Conservation (phyloP, 2,329 filamentous ascomycete genomes). For the Didymosphaeria variabile region DNA sequence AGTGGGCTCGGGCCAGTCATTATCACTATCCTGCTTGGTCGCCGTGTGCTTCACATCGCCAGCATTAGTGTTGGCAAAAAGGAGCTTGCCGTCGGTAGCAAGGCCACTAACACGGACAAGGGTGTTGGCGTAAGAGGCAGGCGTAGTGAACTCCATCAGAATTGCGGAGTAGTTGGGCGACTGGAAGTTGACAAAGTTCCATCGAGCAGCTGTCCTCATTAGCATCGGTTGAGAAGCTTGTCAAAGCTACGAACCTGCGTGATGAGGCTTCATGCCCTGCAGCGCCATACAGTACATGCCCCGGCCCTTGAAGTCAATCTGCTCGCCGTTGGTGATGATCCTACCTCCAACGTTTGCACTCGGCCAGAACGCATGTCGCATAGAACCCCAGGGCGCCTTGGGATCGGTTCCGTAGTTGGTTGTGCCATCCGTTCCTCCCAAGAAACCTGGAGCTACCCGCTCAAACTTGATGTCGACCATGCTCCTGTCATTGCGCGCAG, state of each 20-base stretch:
- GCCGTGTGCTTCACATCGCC: slow-evolving; percentile 75
- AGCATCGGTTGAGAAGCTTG: slow-evolving; percentile 14
- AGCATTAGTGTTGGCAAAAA: slow-evolving; percentile 72
- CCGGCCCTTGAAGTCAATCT: slow-evolving; percentile 81
- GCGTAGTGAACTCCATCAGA: slow-evolving; percentile 96
- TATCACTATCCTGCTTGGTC: slow-evolving; percentile 75
- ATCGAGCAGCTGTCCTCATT: slow-evolving; percentile 69
- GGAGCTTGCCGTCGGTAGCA: slow-evolving; percentile 79
- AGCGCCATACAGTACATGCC: slow-evolving; percentile 85
- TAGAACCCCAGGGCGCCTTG: slow-evolving; percentile 85
- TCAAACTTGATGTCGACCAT: slow-evolving; percentile 88
- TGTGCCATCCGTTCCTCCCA: slow-evolving; percentile 83
- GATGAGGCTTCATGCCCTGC: slow-evolving; percentile 99
- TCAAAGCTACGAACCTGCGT: slow-evolving; percentile 69
- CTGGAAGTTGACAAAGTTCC: slow-evolving; percentile 96
- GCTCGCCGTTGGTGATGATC: slow-evolving; percentile 82
- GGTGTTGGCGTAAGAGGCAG: slow-evolving; percentile 88
- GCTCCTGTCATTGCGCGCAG: slow-evolving; percentile 79
- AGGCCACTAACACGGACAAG: slow-evolving; percentile 84
- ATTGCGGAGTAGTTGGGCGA: slow-evolving; percentile 85
- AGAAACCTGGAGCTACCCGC: slow-evolving; percentile 79
- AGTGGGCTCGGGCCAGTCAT: slow-evolving; percentile 88
- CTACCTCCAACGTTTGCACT: slow-evolving; percentile 82
- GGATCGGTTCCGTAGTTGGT: slow-evolving; percentile 88
- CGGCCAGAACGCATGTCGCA: slow-evolving; percentile 96